These are phyloP conservation scores for Leccinum glutinopallens DNA, from an alignment of 1,284 basidiomycete genomes.

Conservation along the genomic window DNA sequence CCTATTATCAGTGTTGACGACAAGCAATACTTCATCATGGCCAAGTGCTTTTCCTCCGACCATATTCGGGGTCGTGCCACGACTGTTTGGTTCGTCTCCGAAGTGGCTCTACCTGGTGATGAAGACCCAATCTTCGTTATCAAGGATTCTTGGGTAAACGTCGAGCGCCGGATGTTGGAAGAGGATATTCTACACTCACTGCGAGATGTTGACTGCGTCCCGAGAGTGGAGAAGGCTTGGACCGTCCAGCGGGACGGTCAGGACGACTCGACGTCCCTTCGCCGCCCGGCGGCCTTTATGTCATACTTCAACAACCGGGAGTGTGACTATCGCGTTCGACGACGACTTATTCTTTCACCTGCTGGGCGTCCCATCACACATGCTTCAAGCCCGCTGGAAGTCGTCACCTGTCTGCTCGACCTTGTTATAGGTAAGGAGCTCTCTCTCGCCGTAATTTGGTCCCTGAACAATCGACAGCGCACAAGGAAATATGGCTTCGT, in stretches of 20 bases:
- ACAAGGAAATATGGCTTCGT: neutral
- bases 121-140: neutral
- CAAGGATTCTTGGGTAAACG: slow-evolving; percentile 2
- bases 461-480: neutral
- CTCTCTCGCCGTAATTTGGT: neutral
- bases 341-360: neutral
- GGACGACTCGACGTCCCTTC: slow-evolving; percentile 1
- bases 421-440: neutral
- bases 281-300: neutral
- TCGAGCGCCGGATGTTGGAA: neutral
- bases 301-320: neutral
- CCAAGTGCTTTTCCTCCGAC: slow-evolving; percentile 1
- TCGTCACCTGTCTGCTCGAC: neutral
- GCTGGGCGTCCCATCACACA: neutral
- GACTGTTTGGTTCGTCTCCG: slow-evolving; percentile 1
- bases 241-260: slow-evolving; percentile 1
- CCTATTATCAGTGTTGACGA: neutral
- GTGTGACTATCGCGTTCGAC: neutral
- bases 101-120: neutral
- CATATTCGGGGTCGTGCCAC: slow-evolving; percentile 2
- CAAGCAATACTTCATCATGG: neutral
- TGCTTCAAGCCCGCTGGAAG: neutral
- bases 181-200: neutral
- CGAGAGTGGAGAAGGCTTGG: slow-evolving; percentile 3
- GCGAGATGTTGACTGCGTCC: neutral